Evolutionary conservation across 495 filamentous ascomycete species (phyloP), one percentile per base, ranked within the genome.

Genomic region (Hyaloscypha finlandica): DNA sequence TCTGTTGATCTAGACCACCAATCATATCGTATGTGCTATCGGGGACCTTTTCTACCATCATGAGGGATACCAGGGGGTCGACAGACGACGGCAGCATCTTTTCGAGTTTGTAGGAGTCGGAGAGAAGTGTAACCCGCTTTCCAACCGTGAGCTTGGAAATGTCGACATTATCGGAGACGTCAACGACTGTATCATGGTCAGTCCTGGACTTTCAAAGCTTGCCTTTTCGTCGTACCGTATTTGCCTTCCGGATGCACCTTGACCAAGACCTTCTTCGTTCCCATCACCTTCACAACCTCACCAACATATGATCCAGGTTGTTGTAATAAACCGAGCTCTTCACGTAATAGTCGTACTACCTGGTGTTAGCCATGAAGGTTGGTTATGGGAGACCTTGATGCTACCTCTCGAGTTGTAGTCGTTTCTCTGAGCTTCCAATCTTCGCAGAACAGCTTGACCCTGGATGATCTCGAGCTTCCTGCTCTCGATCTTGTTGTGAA

Each of bases 1-100:
- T 98, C 75, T 99, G 95, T 76, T 99, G 96, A 72, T 98, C 96
- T 56, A 99, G 84, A 67, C 95, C 95, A 77, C 95, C 95, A 73
- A 99, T 99, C 95, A 99, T 99, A 81, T 99, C 95, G 83, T 99
- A 99, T 75, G 95, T 99, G 81, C 93, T 97, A 81, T 99, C 95
- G 32, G 95, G 95, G 31, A 99, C 95, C 81, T 99, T 99, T 79
- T 99, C 95, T 54, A 99, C 95, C 96, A 99, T 98, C 95, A 99
- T 99, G 74, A 99, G 92, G n/a, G 95, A 98, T 42, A 99, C 95
- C 59, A 99, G 89, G 35, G 95, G 95, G 76, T 99, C 95, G 74
- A 99, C 94, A 63, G 94, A 95, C 65, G 94, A 97, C 25, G 95
- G 95, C 12, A 99, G 88, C 83, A 97, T 96, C 82, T 96, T 96